A percentile compares a stretch with the other conserved stretches of the same genome.
Conservation (phyloP, 345 rosid genomes). For the Arabidopsis thaliana region DNA sequence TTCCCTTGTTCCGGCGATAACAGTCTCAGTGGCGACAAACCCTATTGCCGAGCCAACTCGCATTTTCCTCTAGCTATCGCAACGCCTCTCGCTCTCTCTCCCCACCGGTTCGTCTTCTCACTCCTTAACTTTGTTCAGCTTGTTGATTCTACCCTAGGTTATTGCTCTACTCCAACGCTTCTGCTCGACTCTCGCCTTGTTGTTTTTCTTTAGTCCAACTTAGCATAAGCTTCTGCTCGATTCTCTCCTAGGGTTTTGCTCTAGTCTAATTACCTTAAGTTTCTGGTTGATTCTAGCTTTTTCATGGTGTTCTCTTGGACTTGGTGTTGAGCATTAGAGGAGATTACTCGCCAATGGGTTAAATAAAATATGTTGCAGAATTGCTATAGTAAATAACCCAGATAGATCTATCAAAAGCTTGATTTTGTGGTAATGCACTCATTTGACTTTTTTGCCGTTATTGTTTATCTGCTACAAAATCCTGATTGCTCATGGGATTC, state of each 20-base stretch:
- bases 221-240: neutral
- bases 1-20: no score
- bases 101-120: slow-evolving; percentile 14
- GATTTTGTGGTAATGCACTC: neutral
- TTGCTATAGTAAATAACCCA: neutral
- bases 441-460: neutral
- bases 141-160: slow-evolving; percentile 4
- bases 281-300: slow-evolving; percentile 15
- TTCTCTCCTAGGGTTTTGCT: slow-evolving; percentile 9
- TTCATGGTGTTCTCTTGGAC: neutral
- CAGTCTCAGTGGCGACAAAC: slow-evolving; percentile 1
- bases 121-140: neutral
- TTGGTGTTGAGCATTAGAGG: neutral
- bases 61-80: slow-evolving; percentile 2
- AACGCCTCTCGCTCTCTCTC: slow-evolving; percentile 5
- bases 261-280: neutral
- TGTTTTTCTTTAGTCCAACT: slow-evolving; percentile 12
- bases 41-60: slow-evolving; percentile 17
- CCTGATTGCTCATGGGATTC: slow-evolving; percentile 11
- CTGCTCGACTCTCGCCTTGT: neutral
- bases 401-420: neutral
- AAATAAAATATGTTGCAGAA: neutral
- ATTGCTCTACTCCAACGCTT: neutral
- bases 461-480: neutral
- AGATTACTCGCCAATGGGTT: no score